These are phyloP conservation scores for Kingdonia uniflora DNA, from an alignment of 164 flowering plant genomes.

Conservation along the genomic window DNA sequence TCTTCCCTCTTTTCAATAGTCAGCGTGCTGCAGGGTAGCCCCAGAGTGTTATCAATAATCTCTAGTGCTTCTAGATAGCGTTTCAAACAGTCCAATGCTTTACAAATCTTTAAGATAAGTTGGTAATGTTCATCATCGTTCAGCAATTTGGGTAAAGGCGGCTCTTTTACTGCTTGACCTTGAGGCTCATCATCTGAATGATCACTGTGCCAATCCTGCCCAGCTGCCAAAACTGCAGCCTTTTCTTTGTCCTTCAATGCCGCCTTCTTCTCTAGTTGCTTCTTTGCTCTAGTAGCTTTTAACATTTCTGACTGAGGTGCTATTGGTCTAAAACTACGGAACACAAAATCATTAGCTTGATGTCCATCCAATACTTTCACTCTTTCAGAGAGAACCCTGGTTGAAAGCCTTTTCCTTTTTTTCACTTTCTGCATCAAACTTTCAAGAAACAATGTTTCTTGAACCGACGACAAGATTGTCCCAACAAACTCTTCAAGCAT, in stretches of 20 bases:
- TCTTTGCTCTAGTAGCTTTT: conserved; percentile 71
- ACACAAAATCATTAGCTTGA: conserved; percentile 34
- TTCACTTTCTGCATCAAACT: conserved; percentile 49
- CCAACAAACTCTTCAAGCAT: conserved; percentile 54
- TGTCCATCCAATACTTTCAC: conserved; percentile 35
- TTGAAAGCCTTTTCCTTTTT: conserved; percentile 45
- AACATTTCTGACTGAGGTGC: conserved; percentile 47
- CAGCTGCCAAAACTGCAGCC: conserved; percentile 69
- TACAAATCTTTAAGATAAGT: conserved; percentile 57
- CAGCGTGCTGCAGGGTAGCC: conserved; percentile 31
- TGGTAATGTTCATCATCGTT: conserved; percentile 52
- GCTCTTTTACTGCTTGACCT: conserved; percentile 37
- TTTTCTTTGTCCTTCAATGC: conserved; percentile 42
- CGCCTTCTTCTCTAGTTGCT: conserved; percentile 42
- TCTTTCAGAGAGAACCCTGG: conserved; percentile 45
- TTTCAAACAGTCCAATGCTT: conserved; percentile 49
- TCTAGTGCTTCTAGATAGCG: conserved; percentile 70
- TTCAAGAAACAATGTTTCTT: conserved; percentile 50
- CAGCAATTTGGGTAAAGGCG: conserved; percentile 60
- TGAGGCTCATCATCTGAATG: conserved; percentile 56
- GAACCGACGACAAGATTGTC: conserved; percentile 40
- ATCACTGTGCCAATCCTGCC: conserved; percentile 65
- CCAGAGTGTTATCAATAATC: conserved; percentile 45
- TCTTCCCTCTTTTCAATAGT: conserved; percentile 54
- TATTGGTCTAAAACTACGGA: conserved; percentile 45